Evolutionary conservation across 495 filamentous ascomycete genomes (phyloP).

Genomic region (Trichoderma reesei): DNA sequence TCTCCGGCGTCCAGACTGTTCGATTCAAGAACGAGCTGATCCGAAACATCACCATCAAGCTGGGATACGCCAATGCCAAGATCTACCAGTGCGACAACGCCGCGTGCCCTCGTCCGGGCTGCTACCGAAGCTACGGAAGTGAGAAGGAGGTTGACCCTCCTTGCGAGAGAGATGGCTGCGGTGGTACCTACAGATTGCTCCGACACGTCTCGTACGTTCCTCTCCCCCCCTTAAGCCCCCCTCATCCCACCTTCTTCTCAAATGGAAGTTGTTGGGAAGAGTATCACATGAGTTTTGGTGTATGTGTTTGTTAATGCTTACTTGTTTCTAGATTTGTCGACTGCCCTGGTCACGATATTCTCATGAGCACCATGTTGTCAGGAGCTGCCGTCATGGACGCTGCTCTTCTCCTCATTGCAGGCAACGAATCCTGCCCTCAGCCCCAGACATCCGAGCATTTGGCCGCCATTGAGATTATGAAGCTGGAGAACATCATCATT

Average conservation of each 20-base stretch:
- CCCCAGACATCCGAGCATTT: conserved; percentile 99
- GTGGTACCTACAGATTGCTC: conserved; percentile 70
- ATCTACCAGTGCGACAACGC: conserved; percentile 96
- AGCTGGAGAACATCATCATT: conserved; percentile 95
- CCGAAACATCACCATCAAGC: conserved; percentile 98
- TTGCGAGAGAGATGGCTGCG: conserved; percentile 88
- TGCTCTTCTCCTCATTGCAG: conserved; percentile 88
- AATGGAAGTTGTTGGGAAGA: not conserved
- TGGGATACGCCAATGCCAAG: conserved; percentile 98
- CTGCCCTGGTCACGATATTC: conserved; percentile 99
- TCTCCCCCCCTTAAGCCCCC: not conserved
- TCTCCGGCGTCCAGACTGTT: conserved; percentile 96
- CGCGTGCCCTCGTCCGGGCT: conserved; percentile 84
- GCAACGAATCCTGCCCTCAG: conserved; percentile 97
- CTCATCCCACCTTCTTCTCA: too few species aligned
- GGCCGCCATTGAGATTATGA: conserved; percentile 99
- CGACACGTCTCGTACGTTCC: conserved; percentile 73
- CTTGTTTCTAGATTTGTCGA: conserved; percentile 67
- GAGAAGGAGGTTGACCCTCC: conserved; percentile 95
- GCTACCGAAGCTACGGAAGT: conserved; percentile 95
- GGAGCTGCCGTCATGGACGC: conserved; percentile 99
- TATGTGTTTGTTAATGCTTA: not conserved
- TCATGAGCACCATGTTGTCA: conserved; percentile 99
- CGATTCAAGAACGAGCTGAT: conserved; percentile 99
- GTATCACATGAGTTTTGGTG: not conserved